Base-by-base conservation (phyloP, 208 protist species). In the Trypanosoma scelopori region DNA sequence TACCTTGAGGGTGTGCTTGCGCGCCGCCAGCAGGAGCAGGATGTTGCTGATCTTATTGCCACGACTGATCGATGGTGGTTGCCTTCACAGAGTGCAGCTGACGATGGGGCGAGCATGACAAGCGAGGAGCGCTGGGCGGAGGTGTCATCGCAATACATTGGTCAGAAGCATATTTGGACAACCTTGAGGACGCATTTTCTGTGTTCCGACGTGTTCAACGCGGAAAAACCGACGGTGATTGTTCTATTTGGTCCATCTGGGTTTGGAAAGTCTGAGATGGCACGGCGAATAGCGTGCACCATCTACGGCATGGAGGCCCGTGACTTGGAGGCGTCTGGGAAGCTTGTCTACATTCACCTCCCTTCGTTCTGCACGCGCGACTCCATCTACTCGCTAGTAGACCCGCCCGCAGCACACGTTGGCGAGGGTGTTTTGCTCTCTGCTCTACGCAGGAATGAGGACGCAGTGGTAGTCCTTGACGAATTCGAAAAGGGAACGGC, bases 401-500 rank as follows among this genome's bases (percentile, higher is more conserved):
- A 95, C 69, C 89, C 89, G 20, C 89, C 89, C 0, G 85, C 86
- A 1, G 89, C 86, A 0, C 85, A 93, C 61, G 82, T 93, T 15
- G 89, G 89, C 7, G 84, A 89, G 56, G 89, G 89, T 42, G 80
- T 93, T 35, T 62, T 95, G 35, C 78, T 95, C 55, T 88, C 84
- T n/a, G 85, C 86, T 5, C 67, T 95, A 37, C 70, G 80, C 35
- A 64, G 73, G 28, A 69, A 87, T 59, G 57, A 69, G 6, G 82
- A 93, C 52, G 85, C 89, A 0, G 84, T 95, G 23, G 84, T 95
- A 0, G 84, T 95, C 41, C 81, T 95, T 48, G 89, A 95, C 64
- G 89, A 95, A 55, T 93, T 95, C 45, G 89, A 95, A 60, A 95
- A 95, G 70, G 78, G 82, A 58, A 84, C 86, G 12, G 83, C 84